Base-by-base conservation (phyloP, 164 flowering plant genomes). In the Vitis labrusca region DNA sequence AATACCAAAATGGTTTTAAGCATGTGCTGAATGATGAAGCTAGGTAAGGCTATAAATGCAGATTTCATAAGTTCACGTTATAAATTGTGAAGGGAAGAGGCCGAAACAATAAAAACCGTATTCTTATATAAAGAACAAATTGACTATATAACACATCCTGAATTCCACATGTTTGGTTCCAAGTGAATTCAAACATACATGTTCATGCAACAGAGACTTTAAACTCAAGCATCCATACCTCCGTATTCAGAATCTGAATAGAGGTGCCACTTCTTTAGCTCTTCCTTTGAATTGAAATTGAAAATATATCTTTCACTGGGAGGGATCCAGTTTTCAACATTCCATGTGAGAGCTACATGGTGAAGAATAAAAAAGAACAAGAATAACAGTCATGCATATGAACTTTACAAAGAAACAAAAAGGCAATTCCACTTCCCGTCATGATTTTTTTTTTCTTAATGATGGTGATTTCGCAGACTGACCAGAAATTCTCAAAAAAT, bases 191-290 rank as follows among this genome's bases (percentile, higher is more conserved):
- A 8, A 16, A 2, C 62, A 59, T 59, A 29, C 62, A 50, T 23
- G 53, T 48, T 1, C 16, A 70, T 12, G 27, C 17, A 68, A 50
- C 37, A 17, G 7, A 30, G 32, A 54, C 44, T 37, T 37, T 29
- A 37, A 53, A 49, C 2, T 27, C 30, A 49, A 57, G 50, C 3
- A 32, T 12, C n/a, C 57, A 56, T 79, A 93, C 98, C 99, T 81
- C 98, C 97, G 74, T 86, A 96, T 76, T 96, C 95, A 64, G 99
- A 93, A 85, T 96, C 99, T 14, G 99, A 90, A 81, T 96, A 96
- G 1, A 96, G 79, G 83, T 96, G 98, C 99, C 99, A 96, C 68
- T 75, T 89, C 60, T 88, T 92, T 13, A 94, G 78, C 81, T 94
- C 97, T 29, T 92, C 94, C 78, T 86, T 92, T 10, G 93, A 86